Conservation (phyloP, 1,284 basidiomycete genomes). For the Termitomyces sp. region DNA sequence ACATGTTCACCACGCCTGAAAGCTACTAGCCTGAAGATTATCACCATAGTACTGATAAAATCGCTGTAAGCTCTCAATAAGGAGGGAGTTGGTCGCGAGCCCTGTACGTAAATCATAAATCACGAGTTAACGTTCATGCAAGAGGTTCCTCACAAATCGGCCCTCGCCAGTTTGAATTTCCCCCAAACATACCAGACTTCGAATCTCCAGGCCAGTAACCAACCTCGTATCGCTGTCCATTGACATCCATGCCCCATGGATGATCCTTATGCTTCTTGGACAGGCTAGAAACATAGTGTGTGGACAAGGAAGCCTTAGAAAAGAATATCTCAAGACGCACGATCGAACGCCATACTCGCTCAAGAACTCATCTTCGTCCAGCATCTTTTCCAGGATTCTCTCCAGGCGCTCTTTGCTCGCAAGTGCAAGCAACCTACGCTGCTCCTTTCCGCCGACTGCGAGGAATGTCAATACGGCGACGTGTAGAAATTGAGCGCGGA, state of each 20-base stretch:
- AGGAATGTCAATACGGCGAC: slow-evolving; percentile 5
- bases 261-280: slow-evolving; percentile 88
- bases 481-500: not conserved
- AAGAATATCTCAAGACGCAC: slow-evolving; percentile 40
- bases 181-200: slow-evolving; percentile 96
- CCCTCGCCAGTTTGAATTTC: slow-evolving; percentile 95
- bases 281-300: slow-evolving; percentile 42
- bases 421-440: slow-evolving; percentile 85
- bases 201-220: slow-evolving; percentile 98
- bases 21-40: slow-evolving; percentile 54
- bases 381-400: slow-evolving; percentile 90
- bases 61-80: slow-evolving; percentile 91
- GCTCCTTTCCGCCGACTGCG: slow-evolving; percentile 72
- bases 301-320: not conserved
- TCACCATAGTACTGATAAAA: slow-evolving; percentile 98
- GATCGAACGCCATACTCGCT: slow-evolving; percentile 94
- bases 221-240: slow-evolving; percentile 89
- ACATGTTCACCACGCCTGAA: not conserved
- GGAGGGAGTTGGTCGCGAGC: slow-evolving; percentile 93
- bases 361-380: slow-evolving; percentile 95
- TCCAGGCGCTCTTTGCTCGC: slow-evolving; percentile 89
- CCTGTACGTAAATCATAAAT: slow-evolving; percentile 35
- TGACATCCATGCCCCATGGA: slow-evolving; percentile 93
- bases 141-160: slow-evolving; percentile 58
- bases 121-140: not conserved